A percentile compares a stretch with the other conserved stretches of the same genome.
Evolutionary conservation across 768 basidiomycete genomes (phyloP).

Genomic region (Calocybe cyanea): DNA sequence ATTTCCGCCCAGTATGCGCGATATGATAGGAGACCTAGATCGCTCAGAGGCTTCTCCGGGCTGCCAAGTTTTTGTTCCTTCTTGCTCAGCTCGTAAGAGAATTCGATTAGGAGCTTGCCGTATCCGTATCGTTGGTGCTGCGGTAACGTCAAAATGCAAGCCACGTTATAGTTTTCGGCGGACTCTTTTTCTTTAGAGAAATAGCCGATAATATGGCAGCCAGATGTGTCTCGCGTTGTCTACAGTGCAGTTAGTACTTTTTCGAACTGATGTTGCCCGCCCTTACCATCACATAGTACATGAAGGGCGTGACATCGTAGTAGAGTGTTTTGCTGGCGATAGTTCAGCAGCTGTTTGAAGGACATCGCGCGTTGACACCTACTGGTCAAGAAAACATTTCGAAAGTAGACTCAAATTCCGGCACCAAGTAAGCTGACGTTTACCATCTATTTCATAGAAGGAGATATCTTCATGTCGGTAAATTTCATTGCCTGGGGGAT

Average conservation of each 20-base stretch:
- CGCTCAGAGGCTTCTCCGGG: conserved; percentile 96
- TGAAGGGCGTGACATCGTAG: conserved; percentile 99
- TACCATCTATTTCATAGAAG: conserved; percentile 98
- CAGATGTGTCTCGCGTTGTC: conserved; percentile 82
- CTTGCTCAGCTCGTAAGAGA: conserved; percentile 97
- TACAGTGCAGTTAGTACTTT: conserved; percentile 24
- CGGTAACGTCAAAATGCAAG: conserved; percentile 97
- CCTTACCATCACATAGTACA: conserved; percentile 97
- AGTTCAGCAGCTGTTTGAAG: conserved; percentile 18
- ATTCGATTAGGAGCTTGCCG: conserved; percentile 94
- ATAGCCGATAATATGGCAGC: conserved; percentile 95
- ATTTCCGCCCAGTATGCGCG: conserved; percentile 97
- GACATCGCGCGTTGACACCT: conserved; percentile 28
- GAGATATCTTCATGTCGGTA: conserved; percentile 97
- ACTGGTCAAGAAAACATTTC: conserved; percentile 99
- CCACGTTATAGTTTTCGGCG: conserved; percentile 97
- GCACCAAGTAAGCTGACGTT: conserved; percentile 94
- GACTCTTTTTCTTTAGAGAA: conserved; percentile 99
- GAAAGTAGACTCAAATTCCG: conserved; percentile 94
- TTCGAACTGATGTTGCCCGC: neutral
- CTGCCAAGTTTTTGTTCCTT: conserved; percentile 93
- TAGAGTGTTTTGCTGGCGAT: conserved; percentile 87
- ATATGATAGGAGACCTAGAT: conserved; percentile 90
- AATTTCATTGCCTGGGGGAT: conserved; percentile 99
- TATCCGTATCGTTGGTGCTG: conserved; percentile 97